A percentile compares a stretch with the other conserved stretches of the same genome.
These are phyloP conservation scores for Fusarium austroafricanum DNA, from an alignment of 2,329 filamentous ascomycete genomes.

Conservation along the genomic window DNA sequence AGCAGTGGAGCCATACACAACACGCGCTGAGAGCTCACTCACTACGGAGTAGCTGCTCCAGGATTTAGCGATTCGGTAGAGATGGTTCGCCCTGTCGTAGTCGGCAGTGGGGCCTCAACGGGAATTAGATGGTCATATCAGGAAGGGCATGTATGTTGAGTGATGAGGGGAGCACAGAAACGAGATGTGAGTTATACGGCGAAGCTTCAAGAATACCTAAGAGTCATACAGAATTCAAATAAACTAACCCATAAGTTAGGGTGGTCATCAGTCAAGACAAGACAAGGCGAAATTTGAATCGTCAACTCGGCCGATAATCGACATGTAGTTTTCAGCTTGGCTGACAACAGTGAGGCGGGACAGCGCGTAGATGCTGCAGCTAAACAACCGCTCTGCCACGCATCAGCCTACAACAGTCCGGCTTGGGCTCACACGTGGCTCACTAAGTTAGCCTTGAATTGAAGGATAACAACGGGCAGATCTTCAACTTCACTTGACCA, in stretches of 20 bases:
- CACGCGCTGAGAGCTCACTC: slow-evolving; percentile 19
- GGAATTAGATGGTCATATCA: background rate
- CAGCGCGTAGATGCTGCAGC: background rate
- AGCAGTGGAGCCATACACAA: slow-evolving; percentile 22
- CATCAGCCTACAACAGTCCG: slow-evolving; percentile 13
- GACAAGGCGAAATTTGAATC: background rate
- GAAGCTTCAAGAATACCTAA: background rate
- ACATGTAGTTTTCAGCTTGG: background rate
- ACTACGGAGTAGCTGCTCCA: slow-evolving; percentile 24
- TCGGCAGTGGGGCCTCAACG: slow-evolving; percentile 30
- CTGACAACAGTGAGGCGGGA: slow-evolving; percentile 38
- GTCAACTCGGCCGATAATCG: slow-evolving; percentile 1
- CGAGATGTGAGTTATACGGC: background rate
- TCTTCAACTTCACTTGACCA: background rate
- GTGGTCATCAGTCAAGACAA: too few relatives aligned
- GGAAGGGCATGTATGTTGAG: slow-evolving; percentile 4
- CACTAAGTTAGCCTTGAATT: background rate
- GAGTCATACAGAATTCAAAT: background rate
- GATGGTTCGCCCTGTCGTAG: slow-evolving; percentile 43
- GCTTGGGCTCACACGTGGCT: background rate
- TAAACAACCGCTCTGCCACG: slow-evolving; percentile 25
- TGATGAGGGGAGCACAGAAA: slow-evolving; percentile 4
- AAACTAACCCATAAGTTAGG: too few relatives aligned
- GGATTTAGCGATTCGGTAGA: slow-evolving; percentile 37
- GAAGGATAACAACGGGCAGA: background rate